Conservation (phyloP, 2,329 filamentous ascomycete species). For the Lasiodiplodia sp. region DNA sequence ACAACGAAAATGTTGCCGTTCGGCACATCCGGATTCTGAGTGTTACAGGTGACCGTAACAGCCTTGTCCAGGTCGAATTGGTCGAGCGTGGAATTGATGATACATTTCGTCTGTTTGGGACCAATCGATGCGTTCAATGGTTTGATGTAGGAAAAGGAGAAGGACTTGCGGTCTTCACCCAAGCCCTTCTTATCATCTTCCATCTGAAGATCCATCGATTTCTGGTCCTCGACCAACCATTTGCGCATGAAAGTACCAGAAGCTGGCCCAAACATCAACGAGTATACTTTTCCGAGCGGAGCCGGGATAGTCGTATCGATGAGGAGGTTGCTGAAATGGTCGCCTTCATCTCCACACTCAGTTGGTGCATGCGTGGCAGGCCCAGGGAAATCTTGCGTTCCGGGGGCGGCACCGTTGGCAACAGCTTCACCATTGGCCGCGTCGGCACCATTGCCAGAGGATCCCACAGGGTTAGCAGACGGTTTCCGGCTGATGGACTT, state of each 20-base stretch:
- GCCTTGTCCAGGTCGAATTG: slow-evolving; percentile 85
- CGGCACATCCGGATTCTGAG: slow-evolving; percentile 92
- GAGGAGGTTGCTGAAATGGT: slow-evolving; percentile 84
- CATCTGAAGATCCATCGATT: slow-evolving; percentile 85
- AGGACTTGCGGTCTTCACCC: slow-evolving; percentile 74
- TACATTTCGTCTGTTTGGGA: slow-evolving; percentile 92
- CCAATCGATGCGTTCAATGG: slow-evolving; percentile 84
- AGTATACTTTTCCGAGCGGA: slow-evolving; percentile 90
- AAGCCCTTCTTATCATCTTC: slow-evolving; percentile 82
- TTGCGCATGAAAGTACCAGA: slow-evolving; percentile 85
- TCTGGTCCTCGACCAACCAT: slow-evolving; percentile 86
- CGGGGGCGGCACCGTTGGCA: slow-evolving; percentile 49
- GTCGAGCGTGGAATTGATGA: slow-evolving; percentile 85
- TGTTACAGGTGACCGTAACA: slow-evolving; percentile 80
- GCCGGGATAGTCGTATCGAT: slow-evolving; percentile 87
- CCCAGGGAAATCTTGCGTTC: slow-evolving; percentile 76
- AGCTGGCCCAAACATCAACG: slow-evolving; percentile 81
- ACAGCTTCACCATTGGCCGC: slow-evolving; percentile 47
- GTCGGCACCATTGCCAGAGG: slow-evolving; percentile 49
- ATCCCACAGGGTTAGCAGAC: slow-evolving; percentile 62
- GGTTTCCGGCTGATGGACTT: slow-evolving; percentile 74
- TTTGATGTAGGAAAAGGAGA: slow-evolving; percentile 89
- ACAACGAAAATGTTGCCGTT: slow-evolving; percentile 89
- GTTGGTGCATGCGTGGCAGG: slow-evolving; percentile 83
- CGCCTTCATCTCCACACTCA: slow-evolving; percentile 78